Conservation (phyloP, 2,329 filamentous ascomycete genomes). For the Immersiporthe knoxdaviesiana region DNA sequence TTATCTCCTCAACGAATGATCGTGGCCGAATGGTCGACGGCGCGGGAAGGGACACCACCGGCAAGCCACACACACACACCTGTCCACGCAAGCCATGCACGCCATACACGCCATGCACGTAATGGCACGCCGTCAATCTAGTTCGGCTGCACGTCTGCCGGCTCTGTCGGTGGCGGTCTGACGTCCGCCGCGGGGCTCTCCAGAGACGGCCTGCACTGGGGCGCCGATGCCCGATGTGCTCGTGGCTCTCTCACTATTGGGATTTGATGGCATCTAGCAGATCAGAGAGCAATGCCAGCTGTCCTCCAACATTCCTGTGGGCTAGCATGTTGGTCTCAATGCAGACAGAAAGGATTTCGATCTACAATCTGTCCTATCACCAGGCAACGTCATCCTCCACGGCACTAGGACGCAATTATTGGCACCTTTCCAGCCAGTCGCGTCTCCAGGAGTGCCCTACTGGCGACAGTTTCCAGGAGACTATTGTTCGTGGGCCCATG, state of each 20-base stretch:
- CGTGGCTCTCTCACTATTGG: neutral
- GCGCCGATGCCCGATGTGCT: neutral
- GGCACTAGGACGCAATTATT: neutral
- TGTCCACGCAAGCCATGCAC: constrained; percentile 20
- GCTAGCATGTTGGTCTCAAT: neutral
- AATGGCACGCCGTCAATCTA: neutral
- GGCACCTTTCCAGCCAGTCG: neutral
- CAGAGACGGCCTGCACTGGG: neutral
- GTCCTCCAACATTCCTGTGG: neutral
- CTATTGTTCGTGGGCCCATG: neutral
- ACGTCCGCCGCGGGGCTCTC: neutral
- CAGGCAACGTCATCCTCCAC: constrained; percentile 10
- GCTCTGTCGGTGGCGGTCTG: neutral
- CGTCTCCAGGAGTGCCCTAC: neutral
- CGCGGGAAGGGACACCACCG: neutral
- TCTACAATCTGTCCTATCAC: neutral
- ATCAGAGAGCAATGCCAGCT: neutral
- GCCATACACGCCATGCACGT: constrained; percentile 13
- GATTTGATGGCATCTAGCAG: neutral
- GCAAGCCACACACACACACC: neutral
- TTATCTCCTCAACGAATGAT: constrained; percentile 8
- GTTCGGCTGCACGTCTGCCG: constrained; percentile 7
- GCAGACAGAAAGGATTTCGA: neutral
- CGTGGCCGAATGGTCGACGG: neutral
- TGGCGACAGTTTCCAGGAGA: neutral